Evolutionary conservation across 2,329 filamentous ascomycete species (phyloP).

Genomic region (Dactylellina drechsleri): DNA sequence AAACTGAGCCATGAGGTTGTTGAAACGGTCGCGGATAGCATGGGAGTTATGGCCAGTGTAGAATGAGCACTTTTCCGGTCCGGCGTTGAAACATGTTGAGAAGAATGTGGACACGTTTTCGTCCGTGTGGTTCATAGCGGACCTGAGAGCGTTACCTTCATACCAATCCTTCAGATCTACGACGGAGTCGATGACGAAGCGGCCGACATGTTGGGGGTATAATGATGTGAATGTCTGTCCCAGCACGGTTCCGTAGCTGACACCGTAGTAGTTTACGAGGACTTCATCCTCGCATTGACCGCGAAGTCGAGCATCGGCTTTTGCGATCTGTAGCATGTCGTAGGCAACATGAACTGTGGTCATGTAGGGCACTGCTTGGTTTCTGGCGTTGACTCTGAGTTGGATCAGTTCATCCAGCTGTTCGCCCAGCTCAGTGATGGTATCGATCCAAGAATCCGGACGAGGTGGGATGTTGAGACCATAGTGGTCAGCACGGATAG

Average conservation of each 20-base stretch:
- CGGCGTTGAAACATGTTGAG: slow-evolving; percentile 63
- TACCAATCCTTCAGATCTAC: slow-evolving; percentile 63
- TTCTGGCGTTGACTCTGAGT: slow-evolving; percentile 23
- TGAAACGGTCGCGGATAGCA: slow-evolving; percentile 60
- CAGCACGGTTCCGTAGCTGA: slow-evolving; percentile 65
- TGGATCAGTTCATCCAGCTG: slow-evolving; percentile 30
- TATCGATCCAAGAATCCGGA: slow-evolving; percentile 32
- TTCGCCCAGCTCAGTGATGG: not conserved
- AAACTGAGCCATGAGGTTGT: slow-evolving; percentile 54
- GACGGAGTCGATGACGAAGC: slow-evolving; percentile 65
- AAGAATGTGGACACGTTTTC: slow-evolving; percentile 64
- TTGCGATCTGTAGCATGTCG: slow-evolving; percentile 49
- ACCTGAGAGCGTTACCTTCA: slow-evolving; percentile 60
- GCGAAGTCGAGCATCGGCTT: slow-evolving; percentile 43
- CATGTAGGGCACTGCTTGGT: slow-evolving; percentile 43
- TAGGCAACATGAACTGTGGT: slow-evolving; percentile 35
- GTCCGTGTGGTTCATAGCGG: slow-evolving; percentile 64
- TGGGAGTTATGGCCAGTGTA: slow-evolving; percentile 59
- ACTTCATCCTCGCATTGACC: slow-evolving; percentile 35
- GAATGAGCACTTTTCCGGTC: slow-evolving; percentile 62
- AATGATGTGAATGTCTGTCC: slow-evolving; percentile 63
- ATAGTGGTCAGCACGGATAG: slow-evolving; percentile 30
- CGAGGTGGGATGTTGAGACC: slow-evolving; percentile 41
- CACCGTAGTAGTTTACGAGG: slow-evolving; percentile 64
- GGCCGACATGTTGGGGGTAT: slow-evolving; percentile 61